Evolutionary conservation across 2,329 filamentous ascomycete genomes (phyloP), one percentile per base, ranked within the genome.

Genomic region (Didymella arachidicola): DNA sequence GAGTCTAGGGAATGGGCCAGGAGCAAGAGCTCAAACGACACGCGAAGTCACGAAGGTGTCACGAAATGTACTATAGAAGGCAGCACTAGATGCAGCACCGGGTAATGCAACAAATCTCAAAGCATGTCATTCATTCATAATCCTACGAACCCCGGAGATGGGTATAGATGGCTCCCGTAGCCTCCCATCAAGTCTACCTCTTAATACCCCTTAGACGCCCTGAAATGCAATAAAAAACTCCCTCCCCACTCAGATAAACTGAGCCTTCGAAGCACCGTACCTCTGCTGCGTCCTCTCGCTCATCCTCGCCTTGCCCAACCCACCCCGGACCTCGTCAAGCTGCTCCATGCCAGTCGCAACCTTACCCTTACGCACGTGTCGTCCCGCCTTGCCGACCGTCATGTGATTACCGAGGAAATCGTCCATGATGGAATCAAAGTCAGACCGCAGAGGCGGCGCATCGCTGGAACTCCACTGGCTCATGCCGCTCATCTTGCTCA

Each of bases 351-450:
- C 95, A 59, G 85, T 91, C 74, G 90, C 89, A 64, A 90, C 87
- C 72, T 89, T 91, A 18, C 89, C 89, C 79, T 93, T 92, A 80
- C 93, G 94, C 19, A 92, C 85, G 53, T 84, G 78, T 42, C 77
- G 70, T 26, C 57, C 57, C 2, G 57, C 16, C 80, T 92, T 93
- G 2, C 89, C 89, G 25, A 84, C 84, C 78, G 87, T 89, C 10
- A 86, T 86, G 72, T 91, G 89, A 32, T 83, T 87, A 8, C 88
- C 90, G 26, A 98, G 79, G 79, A 99, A 99, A 56, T 97, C 93
- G 73, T 98, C 94, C 83, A 99, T 87, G 73, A 98, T 92, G 61
- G 83, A 86, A 73, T 97, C 89, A 77, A 99, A 97, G 74, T 97
- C 93, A 38, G 84, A 81, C 44, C 92, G 83, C 36, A 92, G 80